phyloP scores from a whole-genome alignment of 169 alveolate genomes.

The Ichthyophthirius multifiliis region DNA sequence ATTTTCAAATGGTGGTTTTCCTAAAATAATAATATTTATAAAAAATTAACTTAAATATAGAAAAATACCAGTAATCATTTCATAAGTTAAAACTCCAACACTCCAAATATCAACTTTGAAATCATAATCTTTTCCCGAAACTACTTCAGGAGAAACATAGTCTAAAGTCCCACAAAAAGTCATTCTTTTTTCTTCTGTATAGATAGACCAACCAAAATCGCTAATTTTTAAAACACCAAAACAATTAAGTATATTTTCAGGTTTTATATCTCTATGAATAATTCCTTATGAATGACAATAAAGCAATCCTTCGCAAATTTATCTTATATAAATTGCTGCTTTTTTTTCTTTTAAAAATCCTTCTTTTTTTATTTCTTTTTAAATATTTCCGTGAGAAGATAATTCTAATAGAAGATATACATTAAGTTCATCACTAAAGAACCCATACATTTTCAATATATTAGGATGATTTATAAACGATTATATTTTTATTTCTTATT shows the following conservation, averaged over 20 bases:
- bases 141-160: conserved; percentile 67
- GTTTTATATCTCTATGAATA: conserved; percentile 45
- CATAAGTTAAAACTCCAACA: conserved; percentile 59
- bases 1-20: conserved; percentile 7
- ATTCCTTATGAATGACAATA: conserved; percentile 21
- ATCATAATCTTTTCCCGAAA: conserved; percentile 56
- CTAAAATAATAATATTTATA: neutral
- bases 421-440: conserved; percentile 20
- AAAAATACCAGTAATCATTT: conserved; percentile 47
- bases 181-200: conserved; percentile 44
- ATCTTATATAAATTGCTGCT: conserved; percentile 24
- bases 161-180: conserved; percentile 62
- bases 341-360: conserved; percentile 11
- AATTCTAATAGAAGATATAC: conserved; percentile 16
- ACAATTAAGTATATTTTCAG: conserved; percentile 32
- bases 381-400: conserved; percentile 27
- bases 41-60: neutral
- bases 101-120: conserved; percentile 69
- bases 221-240: conserved; percentile 41
- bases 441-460: conserved; percentile 28
- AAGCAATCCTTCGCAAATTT: conserved; percentile 26
- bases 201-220: conserved; percentile 61
- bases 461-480: conserved; percentile 34
- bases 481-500: conserved; percentile 30
- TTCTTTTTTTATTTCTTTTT: conserved; percentile 18